Conservation (phyloP, 257 asterid genomes). For the Solanum gracilifrons region DNA sequence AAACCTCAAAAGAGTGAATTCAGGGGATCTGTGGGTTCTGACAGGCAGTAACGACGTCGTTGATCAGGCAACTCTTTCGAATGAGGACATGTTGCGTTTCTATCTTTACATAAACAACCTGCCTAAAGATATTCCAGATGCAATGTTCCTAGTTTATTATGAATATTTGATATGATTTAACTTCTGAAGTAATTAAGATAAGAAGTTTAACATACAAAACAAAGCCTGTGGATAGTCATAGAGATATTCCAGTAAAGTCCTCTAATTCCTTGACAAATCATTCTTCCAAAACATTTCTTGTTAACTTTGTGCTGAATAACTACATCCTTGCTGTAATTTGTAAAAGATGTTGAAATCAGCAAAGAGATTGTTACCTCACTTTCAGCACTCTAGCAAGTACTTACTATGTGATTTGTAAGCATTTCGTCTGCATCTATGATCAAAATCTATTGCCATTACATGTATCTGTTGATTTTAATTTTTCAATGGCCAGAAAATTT, state of each 20-base stretch:
- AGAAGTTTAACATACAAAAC: conserved; percentile 3
- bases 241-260: not conserved
- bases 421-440: not conserved
- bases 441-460: not conserved
- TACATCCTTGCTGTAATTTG: not conserved
- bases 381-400: not conserved
- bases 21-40: conserved; percentile 55
- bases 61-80: conserved; percentile 36
- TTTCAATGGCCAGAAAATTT: too few species aligned
- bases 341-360: not conserved
- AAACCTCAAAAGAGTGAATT: conserved; percentile 44
- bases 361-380: not conserved
- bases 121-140: conserved; percentile 51
- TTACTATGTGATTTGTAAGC: not conserved
- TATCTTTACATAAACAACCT: conserved; percentile 42
- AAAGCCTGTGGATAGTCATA: not conserved
- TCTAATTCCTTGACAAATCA: not conserved
- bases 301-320: not conserved
- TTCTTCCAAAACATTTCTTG: not conserved
- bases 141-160: conserved; percentile 37
- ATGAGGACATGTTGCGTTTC: conserved; percentile 37
- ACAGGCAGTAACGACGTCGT: conserved; percentile 35
- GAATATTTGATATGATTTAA: conserved; percentile 37
- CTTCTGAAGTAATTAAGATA: not conserved
- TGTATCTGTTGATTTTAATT: not conserved